Conservation (phyloP, 2,329 filamentous ascomycete genomes). For the Penicillium sp. region DNA sequence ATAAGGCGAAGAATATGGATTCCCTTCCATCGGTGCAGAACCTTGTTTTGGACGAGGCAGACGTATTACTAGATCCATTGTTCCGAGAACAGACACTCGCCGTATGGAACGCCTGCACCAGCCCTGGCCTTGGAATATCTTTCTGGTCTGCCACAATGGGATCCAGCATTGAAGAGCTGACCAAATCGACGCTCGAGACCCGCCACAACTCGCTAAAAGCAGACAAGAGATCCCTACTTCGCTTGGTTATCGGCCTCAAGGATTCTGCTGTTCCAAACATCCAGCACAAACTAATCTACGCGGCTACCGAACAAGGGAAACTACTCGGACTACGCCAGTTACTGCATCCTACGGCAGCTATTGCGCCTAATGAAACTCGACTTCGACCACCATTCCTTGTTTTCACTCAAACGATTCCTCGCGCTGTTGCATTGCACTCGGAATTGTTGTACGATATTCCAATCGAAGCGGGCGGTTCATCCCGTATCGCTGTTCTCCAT, state of each 20-base stretch:
- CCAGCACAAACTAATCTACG: constrained; percentile 81
- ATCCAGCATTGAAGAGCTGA: constrained; percentile 80
- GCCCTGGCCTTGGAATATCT: constrained; percentile 65
- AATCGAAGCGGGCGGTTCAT: constrained; percentile 75
- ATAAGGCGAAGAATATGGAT: constrained; percentile 39
- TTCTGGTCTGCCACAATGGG: constrained; percentile 98
- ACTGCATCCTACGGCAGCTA: constrained; percentile 67
- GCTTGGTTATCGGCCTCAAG: constrained; percentile 92
- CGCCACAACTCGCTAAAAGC: constrained; percentile 43
- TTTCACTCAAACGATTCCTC: constrained; percentile 92
- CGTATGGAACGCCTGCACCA: constrained; percentile 76
- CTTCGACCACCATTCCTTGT: constrained; percentile 87
- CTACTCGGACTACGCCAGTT: constrained; percentile 86
- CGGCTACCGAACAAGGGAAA: constrained; percentile 89
- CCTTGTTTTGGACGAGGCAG: constrained; percentile 86
- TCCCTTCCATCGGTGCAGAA: constrained; percentile 65
- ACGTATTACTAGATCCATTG: constrained; percentile 85
- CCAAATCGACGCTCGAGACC: constrained; percentile 62
- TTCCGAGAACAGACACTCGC: constrained; percentile 84
- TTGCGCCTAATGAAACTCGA: constrained; percentile 40
- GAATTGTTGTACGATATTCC: constrained; percentile 96
- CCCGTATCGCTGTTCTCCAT: constrained; percentile 84
- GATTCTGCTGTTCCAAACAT: constrained; percentile 94
- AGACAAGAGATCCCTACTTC: constrained; percentile 57
- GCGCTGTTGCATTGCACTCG: constrained; percentile 79